phyloP scores from a whole-genome alignment of 148 eudicot species.

The Chenopodium quinoa region DNA sequence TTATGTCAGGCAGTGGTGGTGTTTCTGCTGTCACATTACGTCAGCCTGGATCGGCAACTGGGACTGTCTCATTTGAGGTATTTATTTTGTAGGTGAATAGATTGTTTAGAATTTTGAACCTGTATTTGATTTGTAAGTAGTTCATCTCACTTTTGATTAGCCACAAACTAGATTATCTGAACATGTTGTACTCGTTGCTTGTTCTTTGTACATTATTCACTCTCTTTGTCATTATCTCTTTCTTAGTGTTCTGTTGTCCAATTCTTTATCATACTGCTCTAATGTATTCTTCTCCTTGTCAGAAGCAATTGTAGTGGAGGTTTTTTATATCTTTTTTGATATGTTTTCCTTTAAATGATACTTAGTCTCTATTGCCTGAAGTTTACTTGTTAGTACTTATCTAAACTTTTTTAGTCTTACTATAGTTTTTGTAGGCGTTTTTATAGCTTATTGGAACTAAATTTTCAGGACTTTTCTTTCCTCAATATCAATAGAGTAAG shows the following conservation, averaged over 20 bases:
- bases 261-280: no score
- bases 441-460: neutral
- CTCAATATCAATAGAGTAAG: neutral
- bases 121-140: neutral
- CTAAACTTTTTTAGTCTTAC: neutral
- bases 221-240: neutral
- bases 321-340: neutral
- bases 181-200: neutral
- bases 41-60: slow-evolving; percentile 50
- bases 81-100: neutral
- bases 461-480: neutral
- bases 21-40: slow-evolving; percentile 76
- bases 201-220: neutral
- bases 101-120: neutral
- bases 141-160: neutral
- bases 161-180: neutral
- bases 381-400: neutral
- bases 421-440: neutral
- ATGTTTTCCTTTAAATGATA: neutral
- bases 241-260: neutral
- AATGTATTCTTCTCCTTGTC: neutral
- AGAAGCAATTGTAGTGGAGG: neutral
- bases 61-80: slow-evolving; percentile 76
- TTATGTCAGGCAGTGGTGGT: slow-evolving; percentile 78
- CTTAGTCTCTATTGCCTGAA: neutral